Evolutionary conservation across 495 filamentous ascomycete species (phyloP), one percentile per base, ranked within the genome.

Genomic region (Evernia prunastri): DNA sequence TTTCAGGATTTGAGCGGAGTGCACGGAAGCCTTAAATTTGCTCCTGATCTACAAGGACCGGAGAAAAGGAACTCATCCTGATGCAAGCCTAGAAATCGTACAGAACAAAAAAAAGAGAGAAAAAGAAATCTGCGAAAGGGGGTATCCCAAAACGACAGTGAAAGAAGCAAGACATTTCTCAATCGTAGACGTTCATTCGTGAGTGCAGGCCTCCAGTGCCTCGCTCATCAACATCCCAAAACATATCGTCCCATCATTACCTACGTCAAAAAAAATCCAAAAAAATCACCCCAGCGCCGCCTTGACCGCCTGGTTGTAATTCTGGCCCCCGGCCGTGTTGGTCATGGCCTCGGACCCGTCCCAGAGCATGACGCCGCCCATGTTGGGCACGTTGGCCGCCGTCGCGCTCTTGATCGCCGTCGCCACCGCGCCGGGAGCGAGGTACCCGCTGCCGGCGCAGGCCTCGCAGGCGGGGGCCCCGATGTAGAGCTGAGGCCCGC

Each of bases 301-400:
- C 59, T 64, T 65, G 1, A 71, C 72, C 35, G 58, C 35, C 12
- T 33, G 13, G 49, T 58, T 35, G 57, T 67, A 67, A 57, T 68
- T 64, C 42, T 57, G 31, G 13, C 67, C 63, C 20, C 60, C 67
- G 0, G 68, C 64, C 18, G 66, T 61, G 66, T 74, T 75, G 51
- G 42, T 39, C 49, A 65, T 37, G 4, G 56, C 73, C 56, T 68
- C 64, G 0, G 65, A 45, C n/a, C 73, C 82, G 64, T 77, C 77
- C 82, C 82, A 84, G 67, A 84, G 72, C 82, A 84, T 80, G 49
- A 84, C 71, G 10, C 82, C 82, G 9, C 81, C 82, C 60, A 82
- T 79, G 27, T 77, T 75, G 18, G 65, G 37, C 58, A 67, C n/a
- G 5, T 58, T 61, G 11, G 61, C 64, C 20, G 69, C 59, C 58